Conservation (phyloP, 1,139 yeast genomes). For the Saccharomyces hybrid region DNA sequence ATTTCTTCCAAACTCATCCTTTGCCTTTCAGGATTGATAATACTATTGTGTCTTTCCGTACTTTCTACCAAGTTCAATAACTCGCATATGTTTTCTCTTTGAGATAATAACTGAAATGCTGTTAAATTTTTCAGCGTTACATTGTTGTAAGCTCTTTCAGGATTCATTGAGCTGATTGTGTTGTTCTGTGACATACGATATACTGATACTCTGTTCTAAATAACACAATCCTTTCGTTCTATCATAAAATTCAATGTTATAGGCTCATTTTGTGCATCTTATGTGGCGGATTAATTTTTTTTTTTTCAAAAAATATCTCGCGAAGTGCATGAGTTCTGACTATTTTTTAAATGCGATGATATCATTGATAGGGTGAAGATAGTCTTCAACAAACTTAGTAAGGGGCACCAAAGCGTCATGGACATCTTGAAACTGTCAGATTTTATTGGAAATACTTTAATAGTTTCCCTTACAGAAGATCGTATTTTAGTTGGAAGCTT, state of each 20-base stretch:
- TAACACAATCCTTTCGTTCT: constrained; percentile 3
- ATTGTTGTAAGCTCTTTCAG: constrained; percentile 10
- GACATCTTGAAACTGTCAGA: constrained; percentile 18
- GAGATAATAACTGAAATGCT: constrained; percentile 25
- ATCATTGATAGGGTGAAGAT: background rate
- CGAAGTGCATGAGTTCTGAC: background rate
- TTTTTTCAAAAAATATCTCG: constrained; percentile 1
- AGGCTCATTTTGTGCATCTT: background rate
- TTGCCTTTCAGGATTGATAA: constrained; percentile 14
- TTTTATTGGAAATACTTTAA: constrained; percentile 21
- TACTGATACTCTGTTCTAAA: background rate
- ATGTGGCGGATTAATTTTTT: background rate
- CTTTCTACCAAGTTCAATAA: constrained; percentile 26
- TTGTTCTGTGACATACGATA: background rate
- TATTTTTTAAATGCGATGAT: background rate
- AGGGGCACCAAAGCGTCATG: constrained; percentile 7
- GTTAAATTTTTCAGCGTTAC: constrained; percentile 27
- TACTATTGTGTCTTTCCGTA: constrained; percentile 13
- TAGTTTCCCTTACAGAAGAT: constrained; percentile 16
- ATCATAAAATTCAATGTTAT: background rate
- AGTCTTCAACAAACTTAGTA: background rate
- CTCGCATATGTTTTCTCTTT: constrained; percentile 28
- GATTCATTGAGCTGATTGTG: background rate
- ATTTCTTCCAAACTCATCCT: constrained; percentile 12
- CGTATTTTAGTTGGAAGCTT: constrained; percentile 23